Conservation (phyloP, 352 stramenopile species). For the Globisporangium radiosum region DNA sequence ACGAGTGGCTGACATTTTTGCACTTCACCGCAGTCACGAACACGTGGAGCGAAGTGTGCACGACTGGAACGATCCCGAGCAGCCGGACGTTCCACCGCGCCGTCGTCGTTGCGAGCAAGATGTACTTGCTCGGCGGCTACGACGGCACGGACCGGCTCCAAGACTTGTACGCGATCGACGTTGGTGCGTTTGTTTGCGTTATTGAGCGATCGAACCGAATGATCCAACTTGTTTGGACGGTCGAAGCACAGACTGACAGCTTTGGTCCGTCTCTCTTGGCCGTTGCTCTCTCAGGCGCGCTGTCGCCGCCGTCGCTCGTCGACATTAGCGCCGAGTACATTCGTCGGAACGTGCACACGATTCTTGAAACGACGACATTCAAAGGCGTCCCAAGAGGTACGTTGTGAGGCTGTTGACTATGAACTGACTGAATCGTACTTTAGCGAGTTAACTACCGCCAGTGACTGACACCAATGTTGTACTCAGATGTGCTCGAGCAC, state of each 20-base stretch:
- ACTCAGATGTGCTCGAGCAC: conserved; percentile 64
- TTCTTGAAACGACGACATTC: conserved; percentile 67
- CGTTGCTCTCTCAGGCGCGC: conserved; percentile 21
- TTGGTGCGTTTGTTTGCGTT: conserved; percentile 22
- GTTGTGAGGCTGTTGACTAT: background rate
- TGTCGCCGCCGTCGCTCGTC: conserved; percentile 62
- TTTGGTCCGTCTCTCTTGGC: background rate
- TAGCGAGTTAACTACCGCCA: background rate
- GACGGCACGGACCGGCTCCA: conserved; percentile 80
- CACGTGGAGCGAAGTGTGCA: conserved; percentile 82
- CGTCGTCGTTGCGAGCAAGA: conserved; percentile 70
- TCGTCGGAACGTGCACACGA: conserved; percentile 53
- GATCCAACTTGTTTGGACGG: no score
- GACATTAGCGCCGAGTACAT: conserved; percentile 71
- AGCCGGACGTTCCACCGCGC: conserved; percentile 85
- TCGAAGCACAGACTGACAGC: no score
- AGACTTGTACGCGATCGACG: conserved; percentile 81
- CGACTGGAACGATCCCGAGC: conserved; percentile 70
- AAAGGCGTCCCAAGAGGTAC: conserved; percentile 60
- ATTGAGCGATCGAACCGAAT: background rate
- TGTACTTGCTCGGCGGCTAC: conserved; percentile 85
- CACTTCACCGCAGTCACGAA: conserved; percentile 38
- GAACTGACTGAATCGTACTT: no score
- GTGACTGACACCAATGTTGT: background rate
- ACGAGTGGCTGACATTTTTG: background rate